Percentiles rank a stretch among this genome's conserved stretches.
These are phyloP conservation scores for Syzygium aromaticum DNA, from an alignment of 345 rosid genomes.

Conservation along the genomic window DNA sequence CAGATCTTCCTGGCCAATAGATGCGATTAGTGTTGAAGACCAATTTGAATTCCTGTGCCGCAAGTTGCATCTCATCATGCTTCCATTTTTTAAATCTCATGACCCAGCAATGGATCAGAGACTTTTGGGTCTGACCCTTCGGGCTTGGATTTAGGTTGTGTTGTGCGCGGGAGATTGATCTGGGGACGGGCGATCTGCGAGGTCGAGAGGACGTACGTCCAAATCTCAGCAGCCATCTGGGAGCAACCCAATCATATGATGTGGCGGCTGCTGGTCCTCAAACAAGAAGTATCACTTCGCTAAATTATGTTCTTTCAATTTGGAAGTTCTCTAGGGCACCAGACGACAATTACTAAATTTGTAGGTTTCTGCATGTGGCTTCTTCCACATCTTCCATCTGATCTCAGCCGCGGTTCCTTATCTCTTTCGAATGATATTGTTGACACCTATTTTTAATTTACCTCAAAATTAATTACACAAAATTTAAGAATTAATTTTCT, in stretches of 20 bases:
- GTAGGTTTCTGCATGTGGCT: background rate
- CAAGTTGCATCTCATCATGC: background rate
- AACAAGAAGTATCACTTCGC: background rate
- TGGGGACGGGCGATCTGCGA: background rate
- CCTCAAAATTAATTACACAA: too few species aligned
- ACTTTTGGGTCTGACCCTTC: background rate
- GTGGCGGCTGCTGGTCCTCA: background rate
- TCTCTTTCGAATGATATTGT: background rate
- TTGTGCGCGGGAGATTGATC: background rate
- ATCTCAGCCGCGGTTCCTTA: background rate
- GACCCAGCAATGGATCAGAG: background rate
- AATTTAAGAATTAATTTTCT: too few species aligned
- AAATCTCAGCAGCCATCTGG: background rate
- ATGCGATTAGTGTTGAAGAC: background rate
- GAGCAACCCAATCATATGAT: background rate
- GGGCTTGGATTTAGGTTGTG: background rate
- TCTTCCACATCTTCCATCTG: background rate
- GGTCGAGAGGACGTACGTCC: background rate
- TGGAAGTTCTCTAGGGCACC: background rate
- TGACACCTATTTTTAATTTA: too few species aligned
- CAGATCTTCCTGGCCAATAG: background rate
- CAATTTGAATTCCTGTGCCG: background rate
- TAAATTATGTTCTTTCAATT: background rate
- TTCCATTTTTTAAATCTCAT: background rate
- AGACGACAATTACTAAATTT: background rate